Conservation (phyloP, 1,284 basidiomycete species). For the Pseudozyma flocculosa region DNA sequence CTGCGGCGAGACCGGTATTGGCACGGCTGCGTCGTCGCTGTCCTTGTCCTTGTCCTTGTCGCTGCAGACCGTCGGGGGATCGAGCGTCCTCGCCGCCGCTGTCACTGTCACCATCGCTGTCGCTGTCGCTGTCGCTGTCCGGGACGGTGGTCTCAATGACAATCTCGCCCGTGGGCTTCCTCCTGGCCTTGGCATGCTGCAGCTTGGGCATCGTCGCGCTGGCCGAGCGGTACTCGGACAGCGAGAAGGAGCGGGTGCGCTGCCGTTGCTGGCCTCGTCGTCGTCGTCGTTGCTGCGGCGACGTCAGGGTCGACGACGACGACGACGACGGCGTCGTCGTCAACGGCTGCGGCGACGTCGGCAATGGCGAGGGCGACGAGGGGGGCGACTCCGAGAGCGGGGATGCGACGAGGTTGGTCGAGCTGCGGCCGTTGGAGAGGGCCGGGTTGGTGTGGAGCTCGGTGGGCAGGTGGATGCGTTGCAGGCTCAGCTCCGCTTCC, state of each 20-base stretch:
- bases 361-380: background rate
- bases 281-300: too few species aligned
- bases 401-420: background rate
- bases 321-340: too few species aligned
- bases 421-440: background rate
- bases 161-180: conserved; percentile 31
- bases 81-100: too few species aligned
- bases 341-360: too few species aligned
- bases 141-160: conserved; percentile 28
- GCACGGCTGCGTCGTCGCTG: too few species aligned
- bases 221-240: conserved; percentile 18
- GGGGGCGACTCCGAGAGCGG: background rate
- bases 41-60: too few species aligned
- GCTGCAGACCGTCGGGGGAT: too few species aligned
- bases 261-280: too few species aligned
- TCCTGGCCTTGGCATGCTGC: conserved; percentile 19
- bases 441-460: conserved; percentile 1
- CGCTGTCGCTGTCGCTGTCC: background rate
- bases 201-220: conserved; percentile 11
- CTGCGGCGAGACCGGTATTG: too few species aligned
- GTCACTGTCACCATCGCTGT: background rate
- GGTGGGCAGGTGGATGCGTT: conserved; percentile 16
- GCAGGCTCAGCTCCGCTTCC: conserved; percentile 11
- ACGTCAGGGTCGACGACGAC: background rate
- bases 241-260: conserved; percentile 22